These are phyloP conservation scores for Exsudoporus frostii DNA, from an alignment of 768 basidiomycete species.

Conservation along the genomic window DNA sequence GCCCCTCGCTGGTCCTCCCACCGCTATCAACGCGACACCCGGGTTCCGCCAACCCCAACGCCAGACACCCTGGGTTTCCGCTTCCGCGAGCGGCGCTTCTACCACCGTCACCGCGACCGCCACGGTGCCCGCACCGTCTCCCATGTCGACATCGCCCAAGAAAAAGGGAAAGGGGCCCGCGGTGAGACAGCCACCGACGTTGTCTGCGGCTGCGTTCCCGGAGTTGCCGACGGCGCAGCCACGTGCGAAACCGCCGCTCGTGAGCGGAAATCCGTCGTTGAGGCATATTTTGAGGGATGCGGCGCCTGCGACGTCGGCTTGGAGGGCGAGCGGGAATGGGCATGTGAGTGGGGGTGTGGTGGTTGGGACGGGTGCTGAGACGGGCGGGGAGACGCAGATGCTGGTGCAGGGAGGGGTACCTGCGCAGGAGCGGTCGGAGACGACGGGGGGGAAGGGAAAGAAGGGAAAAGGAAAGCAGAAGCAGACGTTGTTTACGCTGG, in stretches of 20 bases:
- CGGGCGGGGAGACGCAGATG: not conserved
- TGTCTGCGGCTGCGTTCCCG: conserved; percentile 63
- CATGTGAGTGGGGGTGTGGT: not conserved
- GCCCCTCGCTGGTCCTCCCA: conserved; percentile 17
- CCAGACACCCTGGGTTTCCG: conserved; percentile 58
- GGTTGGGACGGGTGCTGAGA: not conserved
- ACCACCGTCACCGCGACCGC: no score
- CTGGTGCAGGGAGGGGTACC: not conserved
- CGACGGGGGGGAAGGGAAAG: conserved; percentile 47
- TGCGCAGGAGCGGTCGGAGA: conserved; percentile 3
- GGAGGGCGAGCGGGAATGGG: conserved; percentile 19
- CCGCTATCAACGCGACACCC: not conserved
- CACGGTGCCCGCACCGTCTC: not conserved
- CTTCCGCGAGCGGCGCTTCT: conserved; percentile 4
- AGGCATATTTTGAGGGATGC: conserved; percentile 50
- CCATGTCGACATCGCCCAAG: not conserved
- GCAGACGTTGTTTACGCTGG: conserved; percentile 74
- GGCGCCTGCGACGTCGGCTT: conserved; percentile 31
- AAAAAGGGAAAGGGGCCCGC: conserved; percentile 5
- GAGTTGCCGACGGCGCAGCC: conserved; percentile 52
- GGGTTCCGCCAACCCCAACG: conserved; percentile 44
- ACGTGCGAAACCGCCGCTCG: conserved; percentile 43
- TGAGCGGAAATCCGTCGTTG: conserved; percentile 65
- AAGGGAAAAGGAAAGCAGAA: conserved; percentile 83
- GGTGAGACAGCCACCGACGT: conserved; percentile 34